These are phyloP conservation scores for Epichloe bromicola DNA, from an alignment of 2,329 filamentous ascomycete species.

Conservation along the genomic window DNA sequence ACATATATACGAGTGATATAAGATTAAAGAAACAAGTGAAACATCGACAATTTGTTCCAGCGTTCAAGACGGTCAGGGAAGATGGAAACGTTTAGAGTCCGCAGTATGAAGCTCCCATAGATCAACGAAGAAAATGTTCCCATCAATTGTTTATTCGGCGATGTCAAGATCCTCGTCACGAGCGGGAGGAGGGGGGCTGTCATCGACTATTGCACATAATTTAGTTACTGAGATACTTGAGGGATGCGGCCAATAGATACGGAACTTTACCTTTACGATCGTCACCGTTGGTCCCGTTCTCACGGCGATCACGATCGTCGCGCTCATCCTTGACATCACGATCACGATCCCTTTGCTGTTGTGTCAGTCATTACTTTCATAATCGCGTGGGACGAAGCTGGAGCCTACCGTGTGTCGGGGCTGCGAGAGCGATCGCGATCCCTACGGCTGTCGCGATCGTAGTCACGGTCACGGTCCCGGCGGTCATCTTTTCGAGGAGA, in stretches of 20 bases:
- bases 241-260: neutral
- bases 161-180: constrained; percentile 87
- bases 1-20: constrained; percentile 8
- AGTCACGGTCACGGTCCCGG: constrained; percentile 65
- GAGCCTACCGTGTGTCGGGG: constrained; percentile 45
- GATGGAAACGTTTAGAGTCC: constrained; percentile 1
- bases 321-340: constrained; percentile 50
- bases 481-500: constrained; percentile 84
- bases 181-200: constrained; percentile 66
- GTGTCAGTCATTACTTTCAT: constrained; percentile 14
- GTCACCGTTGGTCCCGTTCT: constrained; percentile 71
- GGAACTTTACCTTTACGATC: constrained; percentile 66
- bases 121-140: neutral
- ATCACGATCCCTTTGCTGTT: constrained; percentile 33
- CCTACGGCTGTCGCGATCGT: constrained; percentile 62
- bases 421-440: constrained; percentile 67
- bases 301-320: constrained; percentile 60
- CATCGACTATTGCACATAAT: constrained; percentile 19
- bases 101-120: constrained; percentile 1
- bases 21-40: neutral
- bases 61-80: constrained; percentile 11
- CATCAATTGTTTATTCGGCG: constrained; percentile 48
- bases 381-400: neutral
- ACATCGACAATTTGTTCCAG: neutral
- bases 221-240: neutral